phyloP scores from a whole-genome alignment of 805 yeast species.

The Blastobotrys terrestris region DNA sequence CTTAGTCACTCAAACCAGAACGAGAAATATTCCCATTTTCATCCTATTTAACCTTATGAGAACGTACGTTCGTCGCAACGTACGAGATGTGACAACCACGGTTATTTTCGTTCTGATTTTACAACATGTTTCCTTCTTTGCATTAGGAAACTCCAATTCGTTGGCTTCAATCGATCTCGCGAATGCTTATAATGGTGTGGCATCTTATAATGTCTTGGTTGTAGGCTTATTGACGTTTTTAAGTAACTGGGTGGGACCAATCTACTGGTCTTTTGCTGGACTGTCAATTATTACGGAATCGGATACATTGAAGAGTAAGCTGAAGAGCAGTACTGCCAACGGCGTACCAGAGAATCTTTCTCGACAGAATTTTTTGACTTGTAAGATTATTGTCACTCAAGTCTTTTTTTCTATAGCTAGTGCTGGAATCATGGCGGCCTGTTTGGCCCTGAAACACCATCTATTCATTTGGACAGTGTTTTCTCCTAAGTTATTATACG shows the following conservation, averaged over 20 bases:
- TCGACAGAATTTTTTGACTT: slow-evolving; percentile 2
- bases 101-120: slow-evolving; percentile 41
- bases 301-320: slow-evolving; percentile 18
- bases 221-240: slow-evolving; percentile 77
- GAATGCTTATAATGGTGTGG: slow-evolving; percentile 86
- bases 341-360: slow-evolving; percentile 6
- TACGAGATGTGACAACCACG: slow-evolving; percentile 15
- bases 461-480: slow-evolving; percentile 97
- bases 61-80: slow-evolving; percentile 10
- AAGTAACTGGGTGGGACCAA: slow-evolving; percentile 80
- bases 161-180: slow-evolving; percentile 85
- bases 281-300: slow-evolving; percentile 10
- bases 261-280: slow-evolving; percentile 60
- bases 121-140: slow-evolving; percentile 76
- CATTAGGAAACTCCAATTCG: slow-evolving; percentile 86
- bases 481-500: slow-evolving; percentile 83
- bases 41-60: slow-evolving; percentile 31
- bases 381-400: slow-evolving; percentile 21
- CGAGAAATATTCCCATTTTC: slow-evolving; percentile 51
- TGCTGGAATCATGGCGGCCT: slow-evolving; percentile 55
- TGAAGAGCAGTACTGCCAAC: slow-evolving; percentile 13
- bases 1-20: slow-evolving; percentile 50
- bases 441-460: slow-evolving; percentile 72
- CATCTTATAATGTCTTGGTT: slow-evolving; percentile 56
- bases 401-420: slow-evolving; percentile 58